Percentiles rank a stretch among this genome's conserved stretches.
These are phyloP conservation scores for Yarrowia osloensis DNA, from an alignment of 805 yeast species.

Conservation along the genomic window DNA sequence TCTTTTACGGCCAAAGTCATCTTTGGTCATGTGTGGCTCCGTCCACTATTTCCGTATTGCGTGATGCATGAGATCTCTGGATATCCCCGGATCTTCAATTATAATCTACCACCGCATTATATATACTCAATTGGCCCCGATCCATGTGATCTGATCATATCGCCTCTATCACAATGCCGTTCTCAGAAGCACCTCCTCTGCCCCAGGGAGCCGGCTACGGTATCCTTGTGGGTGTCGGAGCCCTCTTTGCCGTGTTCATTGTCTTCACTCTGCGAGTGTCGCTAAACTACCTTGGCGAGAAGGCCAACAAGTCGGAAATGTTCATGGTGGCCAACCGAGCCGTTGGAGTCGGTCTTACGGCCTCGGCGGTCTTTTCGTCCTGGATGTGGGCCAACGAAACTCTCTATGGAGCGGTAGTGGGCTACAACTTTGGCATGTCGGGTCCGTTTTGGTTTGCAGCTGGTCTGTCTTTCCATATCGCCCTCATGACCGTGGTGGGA, in stretches of 20 bases:
- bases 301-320: conserved; percentile 37
- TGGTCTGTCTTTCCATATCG: conserved; percentile 78
- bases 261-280: conserved; percentile 40
- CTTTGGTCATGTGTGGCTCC: conserved; percentile 20
- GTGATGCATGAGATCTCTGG: conserved; percentile 7
- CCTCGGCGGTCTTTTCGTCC: conserved; percentile 49
- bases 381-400: conserved; percentile 54
- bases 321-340: conserved; percentile 47
- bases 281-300: conserved; percentile 33
- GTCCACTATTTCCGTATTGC: conserved; percentile 27
- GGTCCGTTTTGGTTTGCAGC: conserved; percentile 75
- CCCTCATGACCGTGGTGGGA: conserved; percentile 71
- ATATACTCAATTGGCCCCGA: neutral
- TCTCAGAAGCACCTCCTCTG: conserved; percentile 21
- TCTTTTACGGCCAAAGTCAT: too few species aligned
- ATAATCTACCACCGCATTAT: neutral
- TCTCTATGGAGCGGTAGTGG: conserved; percentile 46
- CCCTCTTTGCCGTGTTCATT: conserved; percentile 52
- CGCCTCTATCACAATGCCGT: neutral
- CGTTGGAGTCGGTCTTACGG: conserved; percentile 48
- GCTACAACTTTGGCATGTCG: conserved; percentile 49
- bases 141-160: neutral
- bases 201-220: conserved; percentile 72
- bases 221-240: conserved; percentile 77
- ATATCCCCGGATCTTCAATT: neutral